Percentiles rank a stretch among this genome's conserved stretches.
phyloP scores from a whole-genome alignment of 1,139 yeast genomes.

The Hyphopichia pseudoburtonii region DNA sequence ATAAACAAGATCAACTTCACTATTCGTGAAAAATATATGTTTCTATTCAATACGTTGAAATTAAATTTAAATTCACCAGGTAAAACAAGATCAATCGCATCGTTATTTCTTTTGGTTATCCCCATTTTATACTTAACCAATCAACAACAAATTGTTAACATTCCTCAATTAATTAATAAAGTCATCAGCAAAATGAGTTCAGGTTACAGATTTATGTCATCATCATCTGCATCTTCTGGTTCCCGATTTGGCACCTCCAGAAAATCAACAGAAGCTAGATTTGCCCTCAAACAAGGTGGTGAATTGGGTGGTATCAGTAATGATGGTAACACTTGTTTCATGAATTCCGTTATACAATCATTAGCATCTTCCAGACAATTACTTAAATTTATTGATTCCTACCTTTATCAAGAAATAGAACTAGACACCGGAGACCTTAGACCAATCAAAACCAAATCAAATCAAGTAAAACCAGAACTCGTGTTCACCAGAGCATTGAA shows the following conservation, averaged over 20 bases:
- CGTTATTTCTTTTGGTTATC: constrained; percentile 1
- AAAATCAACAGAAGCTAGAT: constrained; percentile 28
- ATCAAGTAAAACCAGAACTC: constrained; percentile 32
- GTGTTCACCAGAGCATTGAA: constrained; percentile 56
- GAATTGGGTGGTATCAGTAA: constrained; percentile 81
- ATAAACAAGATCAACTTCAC: too few relatives aligned
- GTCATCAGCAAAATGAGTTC: constrained; percentile 14
- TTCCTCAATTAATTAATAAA: constrained; percentile 13
- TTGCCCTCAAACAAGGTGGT: constrained; percentile 60
- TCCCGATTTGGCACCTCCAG: constrained; percentile 11
- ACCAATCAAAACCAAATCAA: constrained; percentile 26
- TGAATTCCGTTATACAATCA: constrained; percentile 86
- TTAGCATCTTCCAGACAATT: constrained; percentile 74
- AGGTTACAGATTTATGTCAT: constrained; percentile 10
- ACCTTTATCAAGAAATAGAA: constrained; percentile 29
- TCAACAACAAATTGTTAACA: constrained; percentile 6
- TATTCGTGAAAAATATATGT: too few relatives aligned
- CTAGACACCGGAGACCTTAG: constrained; percentile 16
- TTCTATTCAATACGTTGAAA: neutral
- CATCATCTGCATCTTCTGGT: constrained; percentile 4
- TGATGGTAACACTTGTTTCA: constrained; percentile 92
- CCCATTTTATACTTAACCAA: constrained; percentile 3
- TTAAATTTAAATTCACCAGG: neutral
- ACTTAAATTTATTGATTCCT: constrained; percentile 53
- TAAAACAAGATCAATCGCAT: neutral